Evolutionary conservation across 2,329 filamentous ascomycete genomes (phyloP).

Genomic region (Curvularia sp.): DNA sequence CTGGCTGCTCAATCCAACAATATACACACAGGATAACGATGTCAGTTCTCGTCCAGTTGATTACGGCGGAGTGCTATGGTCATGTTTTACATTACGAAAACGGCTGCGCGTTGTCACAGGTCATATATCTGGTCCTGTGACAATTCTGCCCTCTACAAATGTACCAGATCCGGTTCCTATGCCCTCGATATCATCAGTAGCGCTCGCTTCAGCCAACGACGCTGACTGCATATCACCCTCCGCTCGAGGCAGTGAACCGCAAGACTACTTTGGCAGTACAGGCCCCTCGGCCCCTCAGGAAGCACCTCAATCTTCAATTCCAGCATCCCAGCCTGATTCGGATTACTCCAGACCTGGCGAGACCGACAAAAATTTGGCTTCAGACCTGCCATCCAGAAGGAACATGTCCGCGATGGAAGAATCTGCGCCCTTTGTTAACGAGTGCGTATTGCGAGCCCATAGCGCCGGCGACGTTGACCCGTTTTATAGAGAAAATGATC

Average conservation of each 20-base stretch:
- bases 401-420: slow-evolving; percentile 33
- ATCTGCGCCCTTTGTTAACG: slow-evolving; percentile 45
- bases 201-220: slow-evolving; percentile 19
- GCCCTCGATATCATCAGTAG: slow-evolving; percentile 32
- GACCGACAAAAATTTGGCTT: slow-evolving; percentile 9
- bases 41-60: slow-evolving; percentile 57
- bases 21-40: slow-evolving; percentile 61
- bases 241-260: slow-evolving; percentile 34
- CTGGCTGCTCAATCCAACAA: slow-evolving; percentile 69
- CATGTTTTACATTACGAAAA: slow-evolving; percentile 71
- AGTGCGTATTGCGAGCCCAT: slow-evolving; percentile 52
- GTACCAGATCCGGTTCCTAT: slow-evolving; percentile 40
- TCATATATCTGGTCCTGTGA: slow-evolving; percentile 18
- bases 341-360: slow-evolving; percentile 10
- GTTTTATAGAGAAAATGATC: slow-evolving; percentile 42
- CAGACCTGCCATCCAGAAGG: slow-evolving; percentile 21
- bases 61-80: slow-evolving; percentile 74
- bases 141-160: slow-evolving; percentile 44
- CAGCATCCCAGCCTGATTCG: slow-evolving; percentile 13
- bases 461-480: slow-evolving; percentile 51
- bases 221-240: slow-evolving; percentile 23
- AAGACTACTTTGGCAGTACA: slow-evolving; percentile 54
- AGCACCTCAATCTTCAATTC: slow-evolving; percentile 22
- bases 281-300: slow-evolving; percentile 19
- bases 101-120: slow-evolving; percentile 73